Evolutionary conservation across 257 asterid genomes (phyloP).

Genomic region (Dorcoceras hygrometricum): DNA sequence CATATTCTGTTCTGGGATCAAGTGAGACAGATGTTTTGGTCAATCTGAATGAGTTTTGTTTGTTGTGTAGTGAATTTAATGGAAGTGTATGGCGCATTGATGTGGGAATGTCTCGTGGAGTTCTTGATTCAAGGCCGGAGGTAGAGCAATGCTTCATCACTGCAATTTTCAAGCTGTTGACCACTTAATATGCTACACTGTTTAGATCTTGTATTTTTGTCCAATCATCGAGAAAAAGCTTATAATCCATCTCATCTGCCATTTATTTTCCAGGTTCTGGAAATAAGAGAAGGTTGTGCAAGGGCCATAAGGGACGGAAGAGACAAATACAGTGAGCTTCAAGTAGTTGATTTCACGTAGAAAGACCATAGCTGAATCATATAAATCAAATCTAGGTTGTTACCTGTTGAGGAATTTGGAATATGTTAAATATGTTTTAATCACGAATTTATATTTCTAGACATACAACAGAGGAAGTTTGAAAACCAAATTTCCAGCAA

Average conservation of each 20-base stretch:
- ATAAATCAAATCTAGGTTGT: conserved; percentile 1
- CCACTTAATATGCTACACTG: background rate
- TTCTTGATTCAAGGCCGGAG: conserved; percentile 93
- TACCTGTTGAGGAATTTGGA: background rate
- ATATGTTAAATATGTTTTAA: background rate
- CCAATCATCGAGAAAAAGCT: background rate
- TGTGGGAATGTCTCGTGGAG: conserved; percentile 98
- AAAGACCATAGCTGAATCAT: conserved; percentile 10
- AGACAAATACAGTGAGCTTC: conserved; percentile 53
- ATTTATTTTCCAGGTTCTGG: conserved; percentile 59
- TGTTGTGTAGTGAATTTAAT: conserved; percentile 58
- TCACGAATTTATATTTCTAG: background rate
- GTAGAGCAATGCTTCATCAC: conserved; percentile 34
- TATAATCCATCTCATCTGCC: background rate
- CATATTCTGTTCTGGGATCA: background rate
- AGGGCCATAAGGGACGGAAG: conserved; percentile 65
- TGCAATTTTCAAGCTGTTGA: background rate
- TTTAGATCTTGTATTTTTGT: background rate
- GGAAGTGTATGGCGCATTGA: conserved; percentile 87
- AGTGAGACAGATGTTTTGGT: conserved; percentile 9
- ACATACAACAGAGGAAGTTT: no score
- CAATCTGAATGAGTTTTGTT: conserved; percentile 21
- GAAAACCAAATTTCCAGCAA: background rate
- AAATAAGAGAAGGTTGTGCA: conserved; percentile 68
- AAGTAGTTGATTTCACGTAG: conserved; percentile 58